Conservation (phyloP, 2,329 filamentous ascomycete species). For the Xylaria sp. region DNA sequence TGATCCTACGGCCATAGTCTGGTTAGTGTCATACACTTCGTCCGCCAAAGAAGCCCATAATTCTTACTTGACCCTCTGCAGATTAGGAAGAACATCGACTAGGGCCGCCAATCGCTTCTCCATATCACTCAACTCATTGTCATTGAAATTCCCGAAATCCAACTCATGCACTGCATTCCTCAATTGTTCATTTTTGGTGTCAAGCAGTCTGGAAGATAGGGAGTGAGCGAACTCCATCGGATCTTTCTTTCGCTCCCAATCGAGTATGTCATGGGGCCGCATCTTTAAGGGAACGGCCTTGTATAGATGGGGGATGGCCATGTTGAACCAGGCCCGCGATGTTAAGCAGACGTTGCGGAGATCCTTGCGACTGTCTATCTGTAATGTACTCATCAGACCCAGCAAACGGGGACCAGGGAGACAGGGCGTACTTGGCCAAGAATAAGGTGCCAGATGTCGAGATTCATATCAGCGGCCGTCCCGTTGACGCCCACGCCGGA, state of each 20-base stretch:
- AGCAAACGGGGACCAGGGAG: background rate
- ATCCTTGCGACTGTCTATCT: slow-evolving; percentile 10
- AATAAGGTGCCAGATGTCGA: slow-evolving; percentile 5
- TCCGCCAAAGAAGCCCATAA: background rate
- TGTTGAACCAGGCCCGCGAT: slow-evolving; percentile 9
- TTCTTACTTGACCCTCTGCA: slow-evolving; percentile 14
- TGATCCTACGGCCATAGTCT: background rate
- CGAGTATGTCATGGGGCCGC: background rate
- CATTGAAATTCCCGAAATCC: slow-evolving; percentile 3
- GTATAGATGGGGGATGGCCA: slow-evolving; percentile 19
- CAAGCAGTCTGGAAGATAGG: background rate
- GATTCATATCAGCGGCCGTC: background rate
- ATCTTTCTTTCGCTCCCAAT: background rate
- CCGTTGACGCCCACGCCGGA: background rate
- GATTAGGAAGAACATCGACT: slow-evolving; percentile 14
- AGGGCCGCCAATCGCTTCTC: slow-evolving; percentile 7
- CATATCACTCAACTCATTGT: background rate
- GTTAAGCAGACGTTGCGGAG: slow-evolving; percentile 11
- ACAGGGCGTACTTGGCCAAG: background rate
- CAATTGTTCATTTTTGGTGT: background rate
- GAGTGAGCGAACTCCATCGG: background rate
- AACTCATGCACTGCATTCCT: slow-evolving; percentile 15
- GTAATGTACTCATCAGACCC: background rate
- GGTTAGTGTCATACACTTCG: background rate
- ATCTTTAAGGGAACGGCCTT: background rate